Evolutionary conservation across 2,329 filamentous ascomycete species (phyloP), one percentile per base, ranked within the genome.

Genomic region (Ceratocystis ficicola): DNA sequence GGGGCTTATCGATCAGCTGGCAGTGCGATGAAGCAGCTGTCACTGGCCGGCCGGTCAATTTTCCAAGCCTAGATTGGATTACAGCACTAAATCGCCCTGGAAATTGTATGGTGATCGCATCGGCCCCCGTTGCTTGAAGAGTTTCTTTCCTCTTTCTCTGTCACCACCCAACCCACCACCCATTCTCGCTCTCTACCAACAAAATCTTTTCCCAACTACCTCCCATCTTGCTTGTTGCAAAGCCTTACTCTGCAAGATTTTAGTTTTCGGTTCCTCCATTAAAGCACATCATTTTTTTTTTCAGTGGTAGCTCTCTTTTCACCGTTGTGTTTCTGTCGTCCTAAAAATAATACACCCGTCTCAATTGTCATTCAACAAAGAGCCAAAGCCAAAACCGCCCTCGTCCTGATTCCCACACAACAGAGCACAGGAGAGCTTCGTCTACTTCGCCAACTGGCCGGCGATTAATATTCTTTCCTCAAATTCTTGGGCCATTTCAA

Each of bases 41-140:
- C 52, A 5, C 5, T 30, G 22, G 10, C 4, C 41, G 28, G 15
- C 22, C 46, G 57, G 65, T 12, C 48, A 52, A 66, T 22, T n/a
- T 41, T 44, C 44, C 44, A 20, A 44, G 41, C 48, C 48, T 20
- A 50, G 48, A 59, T 48, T 55, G 48, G 48, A 46, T 59, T 55
- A 52, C 60, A 63, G 65, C 48, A 52, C 22, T 48, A 41, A 41
- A 55, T 44, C 52, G n/a, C 32, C 65, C 25, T 67, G 62, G 64
- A 46, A 67, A 60, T 65, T 67, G 63, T 61, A 62, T 63, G 64
- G 66, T 61, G 63, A 65, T 67, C 66, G 66, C 66, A 65, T 67
- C 66, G 66, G 63, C 66, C 63, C 66, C 66, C 64, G 57, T 67
- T 41, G 36, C 36, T 44, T 63, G 41, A 64, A 65, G 64, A 65